These are phyloP conservation scores for Thelephora terrestris DNA, from an alignment of 1,284 basidiomycete genomes.

Conservation along the genomic window DNA sequence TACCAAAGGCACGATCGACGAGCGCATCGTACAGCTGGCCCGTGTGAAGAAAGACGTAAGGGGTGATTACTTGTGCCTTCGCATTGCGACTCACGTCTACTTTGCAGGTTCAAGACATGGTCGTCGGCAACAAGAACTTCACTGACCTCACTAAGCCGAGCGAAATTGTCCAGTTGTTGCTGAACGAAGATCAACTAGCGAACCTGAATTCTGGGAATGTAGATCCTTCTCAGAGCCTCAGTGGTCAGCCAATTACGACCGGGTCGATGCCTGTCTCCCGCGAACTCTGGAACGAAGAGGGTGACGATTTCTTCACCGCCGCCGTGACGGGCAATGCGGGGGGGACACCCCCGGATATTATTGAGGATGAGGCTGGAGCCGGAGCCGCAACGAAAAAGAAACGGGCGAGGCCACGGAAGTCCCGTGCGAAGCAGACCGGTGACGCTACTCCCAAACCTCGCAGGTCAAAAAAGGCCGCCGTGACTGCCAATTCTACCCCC, in stretches of 20 bases:
- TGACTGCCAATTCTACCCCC: conserved; percentile 7
- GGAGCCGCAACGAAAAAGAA: conserved; percentile 34
- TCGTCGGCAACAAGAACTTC: conserved; percentile 95
- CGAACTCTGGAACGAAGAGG: conserved; percentile 76
- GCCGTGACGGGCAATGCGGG: conserved; percentile 12
- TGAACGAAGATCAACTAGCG: conserved; percentile 89
- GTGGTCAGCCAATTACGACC: neutral
- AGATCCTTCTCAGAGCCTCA: conserved; percentile 19
- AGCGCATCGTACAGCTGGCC: conserved; percentile 92
- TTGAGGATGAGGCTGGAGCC: conserved; percentile 25
- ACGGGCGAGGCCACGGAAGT: conserved; percentile 13
- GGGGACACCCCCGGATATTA: conserved; percentile 15
- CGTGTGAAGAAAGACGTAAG: conserved; percentile 92
- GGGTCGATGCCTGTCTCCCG: conserved; percentile 24
- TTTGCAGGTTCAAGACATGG: conserved; percentile 91
- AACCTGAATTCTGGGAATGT: conserved; percentile 38
- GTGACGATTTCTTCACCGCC: conserved; percentile 74
- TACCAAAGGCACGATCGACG: conserved; percentile 95
- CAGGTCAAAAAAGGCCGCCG: conserved; percentile 23
- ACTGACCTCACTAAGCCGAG: conserved; percentile 89
- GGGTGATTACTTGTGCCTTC: conserved; percentile 7
- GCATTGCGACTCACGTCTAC: neutral
- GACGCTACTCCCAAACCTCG: conserved; percentile 32
- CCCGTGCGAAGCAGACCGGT: conserved; percentile 2
- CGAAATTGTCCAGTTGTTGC: conserved; percentile 92